Evolutionary conservation across 768 basidiomycete species (phyloP).

Genomic region (Suillus luteus): DNA sequence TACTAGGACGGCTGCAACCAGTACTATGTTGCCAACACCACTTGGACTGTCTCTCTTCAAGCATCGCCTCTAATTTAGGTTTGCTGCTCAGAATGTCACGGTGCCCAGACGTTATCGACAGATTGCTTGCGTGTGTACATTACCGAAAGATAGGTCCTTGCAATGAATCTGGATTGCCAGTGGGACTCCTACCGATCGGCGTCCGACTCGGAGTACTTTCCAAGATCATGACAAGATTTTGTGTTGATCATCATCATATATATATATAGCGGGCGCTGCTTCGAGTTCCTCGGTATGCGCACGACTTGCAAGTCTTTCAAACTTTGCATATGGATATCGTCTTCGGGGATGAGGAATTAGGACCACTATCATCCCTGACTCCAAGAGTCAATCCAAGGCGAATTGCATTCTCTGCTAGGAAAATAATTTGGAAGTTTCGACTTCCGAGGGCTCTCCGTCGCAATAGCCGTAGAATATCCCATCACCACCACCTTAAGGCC

Average conservation of each 20-base stretch:
- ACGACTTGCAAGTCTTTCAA: background rate
- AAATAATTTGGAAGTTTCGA: background rate
- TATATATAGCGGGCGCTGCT: background rate
- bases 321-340: background rate
- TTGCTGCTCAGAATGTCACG: background rate
- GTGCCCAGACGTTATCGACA: background rate
- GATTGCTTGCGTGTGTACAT: background rate
- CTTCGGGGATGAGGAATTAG: background rate
- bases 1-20: background rate
- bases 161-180: background rate
- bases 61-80: background rate
- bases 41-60: background rate
- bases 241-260: background rate
- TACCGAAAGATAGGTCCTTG: background rate
- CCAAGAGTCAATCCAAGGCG: background rate
- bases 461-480: background rate
- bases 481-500: background rate
- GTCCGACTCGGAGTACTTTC: background rate
- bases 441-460: background rate
- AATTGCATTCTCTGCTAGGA: background rate
- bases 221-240: background rate
- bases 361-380: background rate
- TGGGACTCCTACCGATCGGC: background rate
- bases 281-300: background rate
- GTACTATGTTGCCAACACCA: background rate